Evolutionary conservation across 352 stramenopile species (phyloP).

Genomic region (Pseudoperonospora humuli): DNA sequence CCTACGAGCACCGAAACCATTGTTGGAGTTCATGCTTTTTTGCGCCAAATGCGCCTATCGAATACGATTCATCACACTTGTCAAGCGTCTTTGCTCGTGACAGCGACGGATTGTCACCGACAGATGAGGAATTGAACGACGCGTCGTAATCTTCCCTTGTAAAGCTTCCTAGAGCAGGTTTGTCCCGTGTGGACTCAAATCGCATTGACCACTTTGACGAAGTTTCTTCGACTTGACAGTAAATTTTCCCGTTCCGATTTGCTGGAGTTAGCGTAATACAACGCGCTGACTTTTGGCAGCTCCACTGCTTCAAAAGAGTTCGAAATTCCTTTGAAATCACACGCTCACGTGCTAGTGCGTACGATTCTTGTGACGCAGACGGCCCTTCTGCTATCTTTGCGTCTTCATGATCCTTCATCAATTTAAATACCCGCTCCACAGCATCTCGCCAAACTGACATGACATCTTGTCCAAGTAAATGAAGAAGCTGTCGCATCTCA

Average conservation of each 20-base stretch:
- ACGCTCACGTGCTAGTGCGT: constrained; percentile 11
- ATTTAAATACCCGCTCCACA: constrained; percentile 19
- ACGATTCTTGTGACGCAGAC: not conserved
- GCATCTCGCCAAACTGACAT: constrained; percentile 23
- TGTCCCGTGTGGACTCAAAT: constrained; percentile 7
- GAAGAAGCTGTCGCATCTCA: constrained; percentile 27
- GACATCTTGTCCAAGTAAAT: constrained; percentile 15
- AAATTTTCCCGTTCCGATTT: constrained; percentile 3
- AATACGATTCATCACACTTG: not conserved
- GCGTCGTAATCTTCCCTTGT: not conserved
- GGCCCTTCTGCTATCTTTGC: not conserved
- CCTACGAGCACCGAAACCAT: not conserved
- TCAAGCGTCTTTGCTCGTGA: not conserved
- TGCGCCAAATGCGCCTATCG: not conserved
- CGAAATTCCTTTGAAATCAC: constrained; percentile 18
- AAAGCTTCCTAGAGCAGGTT: not conserved
- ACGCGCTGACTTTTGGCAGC: constrained; percentile 6
- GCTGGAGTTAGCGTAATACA: constrained; percentile 14
- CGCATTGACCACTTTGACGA: not conserved
- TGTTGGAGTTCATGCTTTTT: not conserved
- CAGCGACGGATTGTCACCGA: not conserved
- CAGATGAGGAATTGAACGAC: not conserved
- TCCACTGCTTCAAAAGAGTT: constrained; percentile 18
- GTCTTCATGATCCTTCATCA: constrained; percentile 11
- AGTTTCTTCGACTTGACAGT: constrained; percentile 16